A percentile compares a stretch with the other conserved stretches of the same genome.
These are phyloP conservation scores for Cladosporium sp. DNA, from an alignment of 2,329 filamentous ascomycete genomes.

Conservation along the genomic window DNA sequence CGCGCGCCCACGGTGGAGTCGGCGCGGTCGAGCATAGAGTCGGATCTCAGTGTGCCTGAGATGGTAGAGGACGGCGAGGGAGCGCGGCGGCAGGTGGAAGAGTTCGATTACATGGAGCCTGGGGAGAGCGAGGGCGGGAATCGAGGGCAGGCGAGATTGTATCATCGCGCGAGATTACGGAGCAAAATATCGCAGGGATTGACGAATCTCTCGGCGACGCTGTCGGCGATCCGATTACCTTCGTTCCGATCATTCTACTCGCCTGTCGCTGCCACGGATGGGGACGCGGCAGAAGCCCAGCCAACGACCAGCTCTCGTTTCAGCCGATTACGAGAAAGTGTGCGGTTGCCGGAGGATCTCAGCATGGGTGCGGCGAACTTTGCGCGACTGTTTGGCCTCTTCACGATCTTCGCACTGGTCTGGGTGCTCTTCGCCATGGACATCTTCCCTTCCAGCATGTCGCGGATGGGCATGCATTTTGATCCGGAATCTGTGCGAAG, in stretches of 20 bases:
- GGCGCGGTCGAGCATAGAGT: constrained; percentile 56
- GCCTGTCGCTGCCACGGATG: constrained; percentile 18
- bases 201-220: constrained; percentile 48
- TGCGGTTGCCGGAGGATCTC: constrained; percentile 41
- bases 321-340: background rate
- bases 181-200: constrained; percentile 52
- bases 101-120: constrained; percentile 76
- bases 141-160: constrained; percentile 22
- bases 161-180: constrained; percentile 37
- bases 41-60: constrained; percentile 46
- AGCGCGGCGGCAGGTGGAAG: constrained; percentile 71
- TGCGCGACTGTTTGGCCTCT: constrained; percentile 66
- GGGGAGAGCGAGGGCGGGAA: constrained; percentile 18
- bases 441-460: constrained; percentile 64
- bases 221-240: constrained; percentile 51
- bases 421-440: constrained; percentile 84
- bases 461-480: constrained; percentile 63
- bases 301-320: background rate
- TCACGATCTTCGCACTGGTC: constrained; percentile 68
- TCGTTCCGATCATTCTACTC: constrained; percentile 41
- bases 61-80: constrained; percentile 46
- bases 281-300: constrained; percentile 4
- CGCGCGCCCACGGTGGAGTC: constrained; percentile 78
- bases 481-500: constrained; percentile 75
- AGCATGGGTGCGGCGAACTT: constrained; percentile 58